Conservation (phyloP, 352 stramenopile genomes). For the Phytopythium delawarense region DNA sequence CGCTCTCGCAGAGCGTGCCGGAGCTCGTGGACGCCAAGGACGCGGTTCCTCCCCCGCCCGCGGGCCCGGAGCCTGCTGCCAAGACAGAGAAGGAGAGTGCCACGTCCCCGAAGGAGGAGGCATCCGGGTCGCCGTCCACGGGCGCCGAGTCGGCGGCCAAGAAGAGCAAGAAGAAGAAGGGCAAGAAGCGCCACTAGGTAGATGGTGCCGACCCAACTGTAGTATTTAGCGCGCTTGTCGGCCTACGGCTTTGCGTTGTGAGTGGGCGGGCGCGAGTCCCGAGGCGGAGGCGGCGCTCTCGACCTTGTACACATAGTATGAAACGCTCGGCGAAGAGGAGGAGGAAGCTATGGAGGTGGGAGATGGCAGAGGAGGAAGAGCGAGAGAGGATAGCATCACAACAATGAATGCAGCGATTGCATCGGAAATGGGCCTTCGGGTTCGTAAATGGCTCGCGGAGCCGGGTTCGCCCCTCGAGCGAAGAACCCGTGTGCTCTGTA, state of each 20-base stretch:
- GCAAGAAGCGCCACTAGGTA: slow-evolving; percentile 42
- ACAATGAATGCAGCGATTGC: background rate
- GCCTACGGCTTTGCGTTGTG: background rate
- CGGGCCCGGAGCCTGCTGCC: slow-evolving; percentile 14
- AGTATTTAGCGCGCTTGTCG: slow-evolving; percentile 9
- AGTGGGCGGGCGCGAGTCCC: background rate
- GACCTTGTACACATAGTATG: slow-evolving; percentile 6
- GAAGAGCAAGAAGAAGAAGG: slow-evolving; percentile 63
- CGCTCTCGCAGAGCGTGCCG: slow-evolving; percentile 20
- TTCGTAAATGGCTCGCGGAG: background rate
- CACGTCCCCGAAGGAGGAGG: slow-evolving; percentile 20
- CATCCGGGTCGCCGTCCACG: slow-evolving; percentile 11
- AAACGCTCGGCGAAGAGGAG: background rate
- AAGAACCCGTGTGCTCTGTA: background rate
- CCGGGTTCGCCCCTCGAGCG: background rate
- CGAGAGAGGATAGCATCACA: background rate
- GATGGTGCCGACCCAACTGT: background rate
- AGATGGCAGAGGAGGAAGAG: background rate
- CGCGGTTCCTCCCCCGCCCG: background rate
- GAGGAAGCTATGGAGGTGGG: background rate
- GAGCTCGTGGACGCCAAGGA: slow-evolving; percentile 27
- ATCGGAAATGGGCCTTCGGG: background rate
- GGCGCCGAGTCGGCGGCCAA: slow-evolving; percentile 24
- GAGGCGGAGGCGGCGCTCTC: background rate
- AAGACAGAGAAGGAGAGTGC: slow-evolving; percentile 17